phyloP scores from a whole-genome alignment of 441 rosid species.

The Theobroma grandiflorum region DNA sequence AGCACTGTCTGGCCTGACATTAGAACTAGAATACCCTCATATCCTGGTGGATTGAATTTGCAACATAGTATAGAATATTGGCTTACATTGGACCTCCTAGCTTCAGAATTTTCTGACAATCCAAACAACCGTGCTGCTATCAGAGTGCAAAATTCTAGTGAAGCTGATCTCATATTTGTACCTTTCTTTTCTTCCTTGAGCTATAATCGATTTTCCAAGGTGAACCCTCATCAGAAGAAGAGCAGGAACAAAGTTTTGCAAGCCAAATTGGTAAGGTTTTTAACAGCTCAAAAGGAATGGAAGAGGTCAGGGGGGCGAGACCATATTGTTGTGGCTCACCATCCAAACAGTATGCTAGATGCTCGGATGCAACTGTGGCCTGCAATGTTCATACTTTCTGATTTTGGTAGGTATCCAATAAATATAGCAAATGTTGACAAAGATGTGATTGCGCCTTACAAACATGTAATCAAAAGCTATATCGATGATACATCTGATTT shows the following conservation, averaged over 20 bases:
- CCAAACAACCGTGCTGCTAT: slow-evolving; percentile 55
- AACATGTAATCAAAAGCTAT: slow-evolving; percentile 69
- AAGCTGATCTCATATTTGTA: slow-evolving; percentile 84
- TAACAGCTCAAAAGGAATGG: slow-evolving; percentile 79
- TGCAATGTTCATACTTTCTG: slow-evolving; percentile 79
- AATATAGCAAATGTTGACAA: slow-evolving; percentile 82
- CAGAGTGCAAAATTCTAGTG: slow-evolving; percentile 74
- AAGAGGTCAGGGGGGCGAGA: slow-evolving; percentile 78
- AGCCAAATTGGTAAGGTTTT: slow-evolving; percentile 60
- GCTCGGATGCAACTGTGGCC: slow-evolving; percentile 83
- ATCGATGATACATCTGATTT: slow-evolving; percentile 69
- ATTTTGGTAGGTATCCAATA: slow-evolving; percentile 94
- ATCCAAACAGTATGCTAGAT: slow-evolving; percentile 85
- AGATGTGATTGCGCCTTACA: slow-evolving; percentile 92
- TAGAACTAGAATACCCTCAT: slow-evolving; percentile 54
- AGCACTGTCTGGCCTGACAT: slow-evolving; percentile 84
- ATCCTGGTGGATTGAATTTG: slow-evolving; percentile 90
- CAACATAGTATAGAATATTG: slow-evolving; percentile 96
- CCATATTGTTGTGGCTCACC: slow-evolving; percentile 87
- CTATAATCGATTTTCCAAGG: slow-evolving; percentile 74
- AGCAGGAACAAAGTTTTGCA: slow-evolving; percentile 73
- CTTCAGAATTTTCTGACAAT: slow-evolving; percentile 56
- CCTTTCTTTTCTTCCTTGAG: slow-evolving; percentile 91
- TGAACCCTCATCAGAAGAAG: slow-evolving; percentile 65
- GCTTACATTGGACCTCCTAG: slow-evolving; percentile 88